phyloP scores from a whole-genome alignment of 1,139 yeast genomes.

The Blastobotrys apis region DNA sequence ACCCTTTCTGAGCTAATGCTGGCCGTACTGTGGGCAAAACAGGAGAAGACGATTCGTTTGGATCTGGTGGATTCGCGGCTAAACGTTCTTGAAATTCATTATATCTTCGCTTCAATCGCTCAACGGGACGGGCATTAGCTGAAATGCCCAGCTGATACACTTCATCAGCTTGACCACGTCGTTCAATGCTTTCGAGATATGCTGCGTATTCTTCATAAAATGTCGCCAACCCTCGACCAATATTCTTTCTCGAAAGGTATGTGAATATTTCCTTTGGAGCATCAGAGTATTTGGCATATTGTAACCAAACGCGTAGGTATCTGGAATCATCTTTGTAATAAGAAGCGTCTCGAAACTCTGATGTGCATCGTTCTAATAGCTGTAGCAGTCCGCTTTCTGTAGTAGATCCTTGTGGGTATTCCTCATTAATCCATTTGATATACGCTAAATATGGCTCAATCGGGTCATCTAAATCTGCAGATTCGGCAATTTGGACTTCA shows the following conservation, averaged over 20 bases:
- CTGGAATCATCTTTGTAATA: conserved; percentile 79
- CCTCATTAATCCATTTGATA: conserved; percentile 64
- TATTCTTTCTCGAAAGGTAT: conserved; percentile 67
- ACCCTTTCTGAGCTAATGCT: conserved; percentile 23
- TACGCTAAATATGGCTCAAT: conserved; percentile 67
- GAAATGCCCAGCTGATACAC: conserved; percentile 61
- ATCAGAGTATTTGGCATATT: conserved; percentile 64
- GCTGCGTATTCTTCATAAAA: conserved; percentile 81
- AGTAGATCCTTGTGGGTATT: conserved; percentile 64
- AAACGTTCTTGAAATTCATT: conserved; percentile 45
- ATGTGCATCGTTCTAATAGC: conserved; percentile 68
- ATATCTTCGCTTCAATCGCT: conserved; percentile 49
- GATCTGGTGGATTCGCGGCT: conserved; percentile 28
- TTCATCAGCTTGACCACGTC: conserved; percentile 55
- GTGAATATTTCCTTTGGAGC: conserved; percentile 68
- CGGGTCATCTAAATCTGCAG: conserved; percentile 69
- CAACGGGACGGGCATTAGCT: conserved; percentile 58
- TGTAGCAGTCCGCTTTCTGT: conserved; percentile 63
- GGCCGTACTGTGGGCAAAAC: conserved; percentile 28
- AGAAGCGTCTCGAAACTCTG: conserved; percentile 57
- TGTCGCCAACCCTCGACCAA: conserved; percentile 63
- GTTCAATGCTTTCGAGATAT: conserved; percentile 52
- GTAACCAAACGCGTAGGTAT: conserved; percentile 76
- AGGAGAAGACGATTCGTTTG: conserved; percentile 37
- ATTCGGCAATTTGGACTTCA: conserved; percentile 43